A percentile compares a stretch with the other conserved stretches of the same genome.
These are phyloP conservation scores for Paecilomyces sp. DNA, from an alignment of 2,329 filamentous ascomycete genomes.

Conservation along the genomic window DNA sequence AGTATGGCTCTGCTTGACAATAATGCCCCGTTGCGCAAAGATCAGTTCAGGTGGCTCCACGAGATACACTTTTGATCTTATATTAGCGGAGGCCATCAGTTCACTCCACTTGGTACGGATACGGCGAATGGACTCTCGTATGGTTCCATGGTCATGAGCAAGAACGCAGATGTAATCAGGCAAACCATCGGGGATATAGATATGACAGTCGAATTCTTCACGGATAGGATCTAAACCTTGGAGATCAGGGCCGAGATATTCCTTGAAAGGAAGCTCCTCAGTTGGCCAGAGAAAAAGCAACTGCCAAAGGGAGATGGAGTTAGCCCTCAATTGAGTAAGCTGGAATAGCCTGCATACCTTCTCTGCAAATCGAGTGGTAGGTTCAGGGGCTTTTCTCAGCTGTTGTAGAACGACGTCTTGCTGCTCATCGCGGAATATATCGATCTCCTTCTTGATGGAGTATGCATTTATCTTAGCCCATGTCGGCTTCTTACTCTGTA, in stretches of 20 bases:
- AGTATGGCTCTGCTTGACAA: slow-evolving; percentile 13
- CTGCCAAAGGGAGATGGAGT: slow-evolving; percentile 6
- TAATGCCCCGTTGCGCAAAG: slow-evolving; percentile 15
- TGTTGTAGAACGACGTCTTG: slow-evolving; percentile 14
- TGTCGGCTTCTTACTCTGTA: slow-evolving; percentile 11
- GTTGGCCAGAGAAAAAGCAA: slow-evolving; percentile 41
- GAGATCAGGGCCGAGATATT: slow-evolving; percentile 33
- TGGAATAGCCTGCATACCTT: slow-evolving; percentile 12
- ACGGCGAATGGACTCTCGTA: slow-evolving; percentile 27
- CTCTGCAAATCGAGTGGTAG: slow-evolving; percentile 14
- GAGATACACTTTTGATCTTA: slow-evolving; percentile 26
- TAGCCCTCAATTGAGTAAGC: slow-evolving; percentile 1
- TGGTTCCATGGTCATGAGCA: slow-evolving; percentile 23
- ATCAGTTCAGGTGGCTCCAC: slow-evolving; percentile 18
- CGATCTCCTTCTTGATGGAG: slow-evolving; percentile 16
- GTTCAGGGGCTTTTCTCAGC: slow-evolving; percentile 19
- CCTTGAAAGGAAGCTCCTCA: slow-evolving; percentile 32
- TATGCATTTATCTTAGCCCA: slow-evolving; percentile 19
- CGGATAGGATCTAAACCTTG: slow-evolving; percentile 42
- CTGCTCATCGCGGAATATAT: slow-evolving; percentile 14
- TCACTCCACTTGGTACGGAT: slow-evolving; percentile 22
- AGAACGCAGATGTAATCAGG: slow-evolving; percentile 23
- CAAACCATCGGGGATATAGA: slow-evolving; percentile 30
- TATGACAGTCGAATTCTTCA: slow-evolving; percentile 29
- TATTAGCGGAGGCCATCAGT: slow-evolving; percentile 17